Conservation (phyloP, 2,329 filamentous ascomycete species). For the Aphanoascus verrucosus region DNA sequence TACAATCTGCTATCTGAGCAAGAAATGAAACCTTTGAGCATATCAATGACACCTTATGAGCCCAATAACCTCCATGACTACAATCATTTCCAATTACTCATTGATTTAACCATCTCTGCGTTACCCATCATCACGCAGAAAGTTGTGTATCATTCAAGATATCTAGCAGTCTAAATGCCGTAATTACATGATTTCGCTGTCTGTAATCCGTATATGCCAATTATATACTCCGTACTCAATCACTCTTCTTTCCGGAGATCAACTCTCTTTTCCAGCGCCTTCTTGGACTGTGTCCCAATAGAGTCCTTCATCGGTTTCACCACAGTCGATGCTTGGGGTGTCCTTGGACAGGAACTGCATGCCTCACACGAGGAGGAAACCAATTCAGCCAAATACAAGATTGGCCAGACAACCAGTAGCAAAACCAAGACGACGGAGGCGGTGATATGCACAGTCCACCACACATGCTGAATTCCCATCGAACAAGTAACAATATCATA, state of each 20-base stretch:
- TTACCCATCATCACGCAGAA: neutral
- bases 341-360: neutral
- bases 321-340: neutral
- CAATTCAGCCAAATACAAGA: neutral
- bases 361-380: neutral
- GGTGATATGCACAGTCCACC: constrained; percentile 80
- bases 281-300: neutral
- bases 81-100: too few species aligned
- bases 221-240: constrained; percentile 1
- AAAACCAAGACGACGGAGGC: constrained; percentile 44
- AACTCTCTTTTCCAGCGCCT: neutral
- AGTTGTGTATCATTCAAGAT: neutral
- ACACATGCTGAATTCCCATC: constrained; percentile 77
- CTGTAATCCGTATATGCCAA: neutral
- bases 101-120: neutral
- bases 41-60: too few species aligned
- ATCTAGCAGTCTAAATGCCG: neutral
- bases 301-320: neutral
- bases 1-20: too few species aligned
- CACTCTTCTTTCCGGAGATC: neutral
- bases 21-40: too few species aligned
- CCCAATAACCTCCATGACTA: too few species aligned
- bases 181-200: neutral
- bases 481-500: constrained; percentile 70
- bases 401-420: constrained; percentile 19